Evolutionary conservation across 768 basidiomycete species (phyloP), one percentile per base, ranked within the genome.

Genomic region (Lepiota venenata): DNA sequence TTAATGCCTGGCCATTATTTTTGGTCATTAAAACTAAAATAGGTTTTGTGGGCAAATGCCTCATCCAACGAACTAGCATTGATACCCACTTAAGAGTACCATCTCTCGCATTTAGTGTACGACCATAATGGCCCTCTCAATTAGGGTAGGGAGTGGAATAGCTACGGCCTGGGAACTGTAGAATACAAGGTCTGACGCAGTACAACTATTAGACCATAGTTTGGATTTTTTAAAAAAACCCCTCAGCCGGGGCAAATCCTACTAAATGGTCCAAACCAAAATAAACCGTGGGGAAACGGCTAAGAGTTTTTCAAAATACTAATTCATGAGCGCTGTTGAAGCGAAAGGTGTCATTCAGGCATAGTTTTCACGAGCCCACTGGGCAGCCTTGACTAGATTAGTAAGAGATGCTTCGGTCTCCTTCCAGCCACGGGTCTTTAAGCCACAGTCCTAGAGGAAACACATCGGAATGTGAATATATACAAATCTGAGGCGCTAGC

Each of bases 341-440:
- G 91, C 91, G 87, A 77, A 74, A 74, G 58, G 72, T 63, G 68
- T 61, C 63, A 15, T 48, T 87, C 77, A 95, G 71, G 83, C 82
- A 74, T 88, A 88, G 66, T 79, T 83, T 71, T 81, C 69, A 67
- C 96, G 91, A 63, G 94, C 94, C 93, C 91, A 95, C 70, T 88
- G 85, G 64, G 96, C 96, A 71, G 85, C 95, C 59, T 82, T 79
- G 61, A 97, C 94, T 58, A 98, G 77, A 78, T 96, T 95, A 60
- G 69, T 66, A 66, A 95, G 81, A 22, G 92, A 89, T 45, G 89
- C 84, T 77, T 97, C 91, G 41, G 95, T 98, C 81, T 98, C 95
- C 73, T 90, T 89, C 95, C 95, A 97, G 64, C 88, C 92, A 80
- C 95, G 93, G 61, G 96, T 98, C 83, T 98, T 98, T 64, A 98